Evolutionary conservation across 164 flowering plant genomes (phyloP), one percentile per base, ranked within the genome.

Genomic region (Platanus orientalis): DNA sequence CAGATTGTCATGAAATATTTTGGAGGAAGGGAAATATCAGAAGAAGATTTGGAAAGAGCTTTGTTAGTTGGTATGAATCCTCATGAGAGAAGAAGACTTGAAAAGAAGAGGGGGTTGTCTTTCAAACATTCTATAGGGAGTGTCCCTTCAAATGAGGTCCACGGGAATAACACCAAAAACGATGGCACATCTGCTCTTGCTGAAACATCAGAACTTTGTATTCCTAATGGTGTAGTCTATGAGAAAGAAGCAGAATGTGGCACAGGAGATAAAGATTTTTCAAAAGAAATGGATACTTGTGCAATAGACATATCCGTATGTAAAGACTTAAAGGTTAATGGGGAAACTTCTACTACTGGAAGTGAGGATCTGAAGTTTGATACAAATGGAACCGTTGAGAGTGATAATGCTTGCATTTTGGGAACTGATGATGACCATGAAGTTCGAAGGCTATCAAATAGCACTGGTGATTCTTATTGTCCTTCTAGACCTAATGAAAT

Each of bases 31-130:
- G 87, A 89, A 63, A 80, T 94, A 72, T 74, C 89, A 39, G 75
- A 83, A 58, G 84, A 77, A 65, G 99, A 94, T 73, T 75, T 94
- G 56, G 96, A 89, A 77, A 76, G 52, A 50, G 96, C 99, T 70
- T 68, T 91, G 63, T 72, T 88, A 54, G 91, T 86, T 64, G 99
- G 97, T 60, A 89, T 94, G 97, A 94, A 83, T 75, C 89, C 99
- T 67, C 95, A 89, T 34, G 96, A 85, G 79, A 83, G 82, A 73
- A 84, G 89, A 75, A 74, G 83, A 45, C 61, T 81, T 45, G 73
- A 73, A 76, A 94, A 83, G 81, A 94, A 91, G 67, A 87, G 77
- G 76, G 90, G 91, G 25, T 53, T 78, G 53, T 47, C 78, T 57
- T 64, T 74, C 14, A 81, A 78, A 62, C 72, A 73, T 61, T 69